Evolutionary conservation across 75 land plant genomes (phyloP).

Genomic region (Sequoia sempervirens): DNA sequence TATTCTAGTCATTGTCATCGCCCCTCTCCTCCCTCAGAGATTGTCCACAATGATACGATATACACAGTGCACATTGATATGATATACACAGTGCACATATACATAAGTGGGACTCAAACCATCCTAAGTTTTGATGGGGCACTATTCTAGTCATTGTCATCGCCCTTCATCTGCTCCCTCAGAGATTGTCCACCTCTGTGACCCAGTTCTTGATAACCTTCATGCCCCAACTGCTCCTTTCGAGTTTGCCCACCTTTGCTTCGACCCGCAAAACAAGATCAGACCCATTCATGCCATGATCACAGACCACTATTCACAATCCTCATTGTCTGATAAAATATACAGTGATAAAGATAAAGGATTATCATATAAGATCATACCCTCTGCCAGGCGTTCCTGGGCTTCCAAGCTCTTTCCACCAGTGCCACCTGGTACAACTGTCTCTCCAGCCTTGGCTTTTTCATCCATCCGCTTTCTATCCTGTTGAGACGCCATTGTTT

Average conservation of each 20-base stretch:
- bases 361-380: not conserved
- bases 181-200: not conserved
- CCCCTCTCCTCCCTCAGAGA: not conserved
- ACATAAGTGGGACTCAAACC: no score
- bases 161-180: no score
- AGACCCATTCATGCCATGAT: no score
- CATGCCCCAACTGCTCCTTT: not conserved
- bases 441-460: conserved; percentile 52
- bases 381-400: conserved; percentile 43
- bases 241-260: not conserved
- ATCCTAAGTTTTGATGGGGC: no score
- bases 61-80: no score
- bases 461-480: conserved; percentile 13
- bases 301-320: no score
- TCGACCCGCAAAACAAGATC: not conserved
- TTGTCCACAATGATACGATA: no score
- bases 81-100: no score
- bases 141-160: no score
- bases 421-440: conserved; percentile 56
- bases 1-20: no score
- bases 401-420: conserved; percentile 55
- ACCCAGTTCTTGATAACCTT: not conserved
- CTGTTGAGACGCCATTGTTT: conserved; percentile 16
- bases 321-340: no score
- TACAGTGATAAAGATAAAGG: no score